Evolutionary conservation across 345 rosid genomes (phyloP), one percentile per base, ranked within the genome.

Genomic region (Nasturtium officinale): DNA sequence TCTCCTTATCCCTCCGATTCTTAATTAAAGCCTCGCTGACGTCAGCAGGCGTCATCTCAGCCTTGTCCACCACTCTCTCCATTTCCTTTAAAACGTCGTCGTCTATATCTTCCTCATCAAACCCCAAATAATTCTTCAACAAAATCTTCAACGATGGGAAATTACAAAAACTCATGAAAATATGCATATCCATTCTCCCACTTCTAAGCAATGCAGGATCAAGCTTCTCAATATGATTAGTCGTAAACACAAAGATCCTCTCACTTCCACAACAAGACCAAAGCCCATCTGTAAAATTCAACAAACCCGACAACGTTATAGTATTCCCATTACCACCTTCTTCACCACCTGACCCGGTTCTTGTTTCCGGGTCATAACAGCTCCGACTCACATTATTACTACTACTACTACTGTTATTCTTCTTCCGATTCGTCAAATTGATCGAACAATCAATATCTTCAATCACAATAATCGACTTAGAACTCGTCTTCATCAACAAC

Each of bases 241-340:
- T 94, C 0, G 98, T 94, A 72, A 94, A 91, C 43, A 91, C 97
- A 35, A 94, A 94, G 56, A 94, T 91, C 87, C 88, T 85, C 84
- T 94, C 98, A 69, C 97, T 90, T 11, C 97, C 98, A 58, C 98
- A 91, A 56, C 98, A 90, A 8, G 98, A 94, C 98, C 98, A 94
- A 37, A 94, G 72, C 75, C 98, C 98, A 42, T 94, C 98, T 5
- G 96, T 89, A 78, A 94, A 94, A 80, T 94, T 94, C 85, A 94
- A 63, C 68, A 94, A 74, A 68, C 98, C 98, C 6, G 98, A 94
- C 30, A 94, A 77, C 1, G 98, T 94, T 10, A 91, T 85, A 28
- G 96, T 83, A 67, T 82, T 86, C 29, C 85, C 79, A 28, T 82
- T 77, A 15, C 80, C 81, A 17, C 83, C 78, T 0, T 80, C 83